These are phyloP conservation scores for Cladosporium sp. DNA, from an alignment of 2,329 filamentous ascomycete species.

Conservation along the genomic window DNA sequence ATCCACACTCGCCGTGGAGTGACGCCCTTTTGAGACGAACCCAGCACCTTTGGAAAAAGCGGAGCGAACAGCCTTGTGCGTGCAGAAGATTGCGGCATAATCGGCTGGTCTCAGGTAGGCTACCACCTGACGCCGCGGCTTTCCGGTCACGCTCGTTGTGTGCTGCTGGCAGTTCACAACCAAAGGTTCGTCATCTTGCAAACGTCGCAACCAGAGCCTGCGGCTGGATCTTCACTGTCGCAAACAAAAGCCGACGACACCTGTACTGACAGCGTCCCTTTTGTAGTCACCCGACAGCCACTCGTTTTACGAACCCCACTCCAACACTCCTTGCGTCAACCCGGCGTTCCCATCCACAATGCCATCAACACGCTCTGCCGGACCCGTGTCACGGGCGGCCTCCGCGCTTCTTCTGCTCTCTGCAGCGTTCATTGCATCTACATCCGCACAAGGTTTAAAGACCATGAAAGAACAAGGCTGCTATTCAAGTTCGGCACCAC, in stretches of 20 bases:
- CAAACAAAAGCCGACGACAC: background rate
- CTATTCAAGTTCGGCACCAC: constrained; percentile 45
- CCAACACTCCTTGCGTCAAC: constrained; percentile 19
- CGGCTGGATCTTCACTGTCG: background rate
- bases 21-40: background rate
- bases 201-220: background rate
- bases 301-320: background rate
- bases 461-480: constrained; percentile 43
- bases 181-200: constrained; percentile 10
- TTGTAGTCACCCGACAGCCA: constrained; percentile 1
- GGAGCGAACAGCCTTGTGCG: background rate
- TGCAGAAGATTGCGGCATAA: background rate
- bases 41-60: background rate
- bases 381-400: constrained; percentile 14
- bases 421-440: constrained; percentile 6
- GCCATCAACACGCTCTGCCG: constrained; percentile 20
- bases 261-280: constrained; percentile 4
- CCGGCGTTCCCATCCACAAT: constrained; percentile 15
- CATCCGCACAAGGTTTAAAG: constrained; percentile 3
- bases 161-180: constrained; percentile 18
- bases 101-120: constrained; percentile 11
- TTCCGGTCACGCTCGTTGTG: constrained; percentile 6
- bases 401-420: constrained; percentile 15
- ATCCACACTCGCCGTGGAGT: background rate
- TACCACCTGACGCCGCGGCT: constrained; percentile 2